These are phyloP conservation scores for Lolium perenne DNA, from an alignment of 176 grass and related monocot genomes.

Conservation along the genomic window DNA sequence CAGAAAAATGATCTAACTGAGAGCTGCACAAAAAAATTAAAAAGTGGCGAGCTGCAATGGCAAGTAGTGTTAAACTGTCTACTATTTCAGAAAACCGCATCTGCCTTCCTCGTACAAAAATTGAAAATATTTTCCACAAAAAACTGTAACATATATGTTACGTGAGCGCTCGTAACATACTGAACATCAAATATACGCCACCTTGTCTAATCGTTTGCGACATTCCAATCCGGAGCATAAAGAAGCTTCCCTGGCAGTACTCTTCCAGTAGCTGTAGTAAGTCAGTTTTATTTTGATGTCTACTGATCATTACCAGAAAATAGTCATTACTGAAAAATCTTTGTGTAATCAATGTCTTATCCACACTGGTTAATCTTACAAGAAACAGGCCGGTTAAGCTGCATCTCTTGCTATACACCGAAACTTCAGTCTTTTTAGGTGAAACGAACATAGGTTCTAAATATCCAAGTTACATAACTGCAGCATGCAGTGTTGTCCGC, in stretches of 20 bases:
- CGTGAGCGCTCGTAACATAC: no score
- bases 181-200: no score
- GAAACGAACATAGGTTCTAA: not conserved
- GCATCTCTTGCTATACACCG: not conserved
- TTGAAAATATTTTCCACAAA: no score
- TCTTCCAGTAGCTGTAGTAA: not conserved
- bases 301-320: not conserved
- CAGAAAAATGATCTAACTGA: no score
- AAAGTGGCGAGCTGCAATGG: not conserved
- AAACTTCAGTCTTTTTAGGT: not conserved
- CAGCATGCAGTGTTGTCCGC: not conserved
- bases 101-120: not conserved
- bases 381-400: not conserved
- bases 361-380: not conserved
- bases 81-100: not conserved
- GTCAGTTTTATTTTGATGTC: not conserved
- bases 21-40: no score
- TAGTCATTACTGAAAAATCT: not conserved
- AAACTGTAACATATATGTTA: no score
- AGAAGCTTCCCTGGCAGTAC: not conserved
- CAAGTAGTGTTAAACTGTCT: not conserved
- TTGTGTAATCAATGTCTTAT: not conserved
- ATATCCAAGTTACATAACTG: not conserved
- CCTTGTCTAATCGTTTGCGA: no score
- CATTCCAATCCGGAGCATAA: no score